These are phyloP conservation scores for Mollisiaceae sp. DNA, from an alignment of 2,329 filamentous ascomycete genomes.

Conservation along the genomic window DNA sequence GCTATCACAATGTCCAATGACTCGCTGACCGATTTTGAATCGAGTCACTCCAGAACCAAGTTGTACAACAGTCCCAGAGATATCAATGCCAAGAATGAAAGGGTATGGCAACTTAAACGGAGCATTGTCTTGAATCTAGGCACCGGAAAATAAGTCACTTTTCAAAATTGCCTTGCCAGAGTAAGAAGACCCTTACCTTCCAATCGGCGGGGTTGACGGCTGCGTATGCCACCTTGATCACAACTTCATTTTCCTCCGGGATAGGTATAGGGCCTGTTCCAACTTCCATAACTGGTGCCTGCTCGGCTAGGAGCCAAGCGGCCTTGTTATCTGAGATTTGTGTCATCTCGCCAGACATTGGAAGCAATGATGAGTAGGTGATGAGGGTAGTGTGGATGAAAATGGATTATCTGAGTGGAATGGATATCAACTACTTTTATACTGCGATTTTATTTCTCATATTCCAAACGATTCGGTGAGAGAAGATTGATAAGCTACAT, in stretches of 20 bases:
- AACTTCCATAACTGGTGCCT: conserved; percentile 44
- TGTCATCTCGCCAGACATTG: conserved; percentile 8
- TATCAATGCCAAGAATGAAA: conserved; percentile 37
- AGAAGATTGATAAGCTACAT: neutral
- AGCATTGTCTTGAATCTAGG: conserved; percentile 29
- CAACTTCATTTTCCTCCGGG: conserved; percentile 40
- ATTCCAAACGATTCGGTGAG: too few species aligned
- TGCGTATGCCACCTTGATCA: conserved; percentile 45
- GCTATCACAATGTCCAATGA: conserved; percentile 39
- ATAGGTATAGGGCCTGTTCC: conserved; percentile 44
- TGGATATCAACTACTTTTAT: neutral
- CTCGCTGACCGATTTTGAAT: conserved; percentile 45
- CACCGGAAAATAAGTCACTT: neutral
- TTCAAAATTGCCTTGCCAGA: neutral
- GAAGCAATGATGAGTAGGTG: neutral
- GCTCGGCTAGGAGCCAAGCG: conserved; percentile 37
- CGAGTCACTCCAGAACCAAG: conserved; percentile 52
- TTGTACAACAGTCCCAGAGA: conserved; percentile 41
- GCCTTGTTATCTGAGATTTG: conserved; percentile 30
- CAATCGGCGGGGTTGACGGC: conserved; percentile 49
- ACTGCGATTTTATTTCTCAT: neutral
- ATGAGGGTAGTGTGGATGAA: neutral
- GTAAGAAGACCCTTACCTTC: conserved; percentile 36
- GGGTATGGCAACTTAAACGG: conserved; percentile 28
- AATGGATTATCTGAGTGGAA: neutral